These are phyloP conservation scores for Cruciata laevipes DNA, from an alignment of 257 asterid species.

Conservation along the genomic window DNA sequence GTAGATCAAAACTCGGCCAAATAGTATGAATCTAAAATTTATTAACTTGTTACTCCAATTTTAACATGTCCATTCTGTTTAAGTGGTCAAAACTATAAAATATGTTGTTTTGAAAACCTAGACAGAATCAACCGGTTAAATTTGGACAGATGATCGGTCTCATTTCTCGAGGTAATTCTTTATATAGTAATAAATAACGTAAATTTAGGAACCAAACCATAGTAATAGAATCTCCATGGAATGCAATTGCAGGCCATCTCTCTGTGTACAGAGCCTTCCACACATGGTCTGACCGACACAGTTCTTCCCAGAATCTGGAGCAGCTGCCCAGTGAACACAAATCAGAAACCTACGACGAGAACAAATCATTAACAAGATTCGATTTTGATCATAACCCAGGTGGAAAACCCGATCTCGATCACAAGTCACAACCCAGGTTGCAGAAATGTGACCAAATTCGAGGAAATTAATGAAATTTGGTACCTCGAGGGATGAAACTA, in stretches of 20 bases:
- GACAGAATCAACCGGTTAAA: not conserved
- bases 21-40: no score
- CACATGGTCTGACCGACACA: conserved; percentile 69
- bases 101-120: not conserved
- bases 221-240: conserved; percentile 22
- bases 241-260: conserved; percentile 54
- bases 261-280: conserved; percentile 62
- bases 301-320: conserved; percentile 73
- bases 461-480: not conserved
- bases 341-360: conserved; percentile 45
- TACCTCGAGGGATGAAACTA: conserved; percentile 70
- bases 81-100: no score
- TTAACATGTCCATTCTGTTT: no score
- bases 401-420: conserved; percentile 14
- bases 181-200: no score
- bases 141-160: not conserved
- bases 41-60: no score
- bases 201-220: not conserved
- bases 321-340: conserved; percentile 84
- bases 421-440: conserved; percentile 18
- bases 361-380: not conserved
- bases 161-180: not conserved
- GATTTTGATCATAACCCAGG: conserved; percentile 26
- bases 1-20: no score
- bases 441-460: not conserved